phyloP scores from a whole-genome alignment of 163 green algal genomes.

The Scenedesmus sp. region DNA sequence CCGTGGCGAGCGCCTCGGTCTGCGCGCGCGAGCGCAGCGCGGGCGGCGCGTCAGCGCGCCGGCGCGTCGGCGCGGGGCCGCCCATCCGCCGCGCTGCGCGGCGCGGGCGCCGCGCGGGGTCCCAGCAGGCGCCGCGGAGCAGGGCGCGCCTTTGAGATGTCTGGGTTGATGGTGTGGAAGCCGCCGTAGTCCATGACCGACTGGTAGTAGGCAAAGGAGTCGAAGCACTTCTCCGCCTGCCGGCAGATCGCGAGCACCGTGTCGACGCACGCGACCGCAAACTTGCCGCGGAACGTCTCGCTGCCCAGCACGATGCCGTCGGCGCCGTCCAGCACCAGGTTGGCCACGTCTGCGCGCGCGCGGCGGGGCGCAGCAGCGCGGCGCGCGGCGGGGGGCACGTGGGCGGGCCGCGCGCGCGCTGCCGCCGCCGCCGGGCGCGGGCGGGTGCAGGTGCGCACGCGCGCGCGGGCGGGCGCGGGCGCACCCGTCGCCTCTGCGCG shows the following conservation, averaged over 20 bases:
- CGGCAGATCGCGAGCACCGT: constrained; percentile 81
- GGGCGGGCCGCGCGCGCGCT: too few relatives aligned
- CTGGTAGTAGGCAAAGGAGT: constrained; percentile 51
- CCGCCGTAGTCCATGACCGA: constrained; percentile 44
- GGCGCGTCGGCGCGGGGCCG: too few relatives aligned
- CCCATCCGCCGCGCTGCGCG: too few relatives aligned
- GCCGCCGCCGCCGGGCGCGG: too few relatives aligned
- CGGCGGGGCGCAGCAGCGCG: too few relatives aligned
- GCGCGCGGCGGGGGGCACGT: too few relatives aligned
- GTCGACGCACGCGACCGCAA: constrained; percentile 60
- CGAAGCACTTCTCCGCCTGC: constrained; percentile 65
- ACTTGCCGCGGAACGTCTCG: constrained; percentile 78
- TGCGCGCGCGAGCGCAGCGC: constrained; percentile 22
- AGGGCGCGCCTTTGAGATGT: constrained; percentile 44
- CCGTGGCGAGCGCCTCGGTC: constrained; percentile 79
- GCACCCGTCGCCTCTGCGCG: constrained; percentile 45
- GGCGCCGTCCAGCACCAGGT: constrained; percentile 90
- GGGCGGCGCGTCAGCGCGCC: too few relatives aligned
- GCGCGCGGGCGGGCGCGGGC: background rate
- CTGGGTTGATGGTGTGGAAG: constrained; percentile 51
- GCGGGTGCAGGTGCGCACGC: too few relatives aligned
- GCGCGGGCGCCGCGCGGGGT: background rate
- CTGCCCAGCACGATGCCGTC: constrained; percentile 84
- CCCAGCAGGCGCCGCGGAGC: background rate
- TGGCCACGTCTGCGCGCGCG: constrained; percentile 76